Evolutionary conservation across 1,284 basidiomycete species (phyloP).

Genomic region (Tremellales sp.): DNA sequence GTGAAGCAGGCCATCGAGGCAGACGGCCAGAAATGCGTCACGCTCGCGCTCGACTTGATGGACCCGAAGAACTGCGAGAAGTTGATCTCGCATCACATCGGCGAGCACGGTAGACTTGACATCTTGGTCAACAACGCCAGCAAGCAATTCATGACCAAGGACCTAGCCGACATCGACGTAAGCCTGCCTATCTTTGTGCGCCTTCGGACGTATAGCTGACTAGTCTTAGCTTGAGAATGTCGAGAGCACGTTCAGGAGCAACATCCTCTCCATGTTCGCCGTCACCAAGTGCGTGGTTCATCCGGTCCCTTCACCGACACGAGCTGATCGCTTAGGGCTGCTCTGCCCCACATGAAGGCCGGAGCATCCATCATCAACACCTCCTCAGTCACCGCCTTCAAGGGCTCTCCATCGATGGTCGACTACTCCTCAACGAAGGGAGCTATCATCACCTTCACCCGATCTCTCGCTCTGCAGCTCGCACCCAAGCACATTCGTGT

Average conservation of each 20-base stretch:
- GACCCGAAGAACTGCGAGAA: constrained; percentile 51
- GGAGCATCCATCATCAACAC: constrained; percentile 63
- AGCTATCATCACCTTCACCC: constrained; percentile 57
- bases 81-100: constrained; percentile 55
- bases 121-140: constrained; percentile 64
- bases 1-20: constrained; percentile 54
- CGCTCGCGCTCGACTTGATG: constrained; percentile 50
- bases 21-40: constrained; percentile 46
- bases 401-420: constrained; percentile 51
- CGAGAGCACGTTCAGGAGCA: constrained; percentile 56
- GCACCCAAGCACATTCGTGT: constrained; percentile 54
- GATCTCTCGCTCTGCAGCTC: constrained; percentile 57
- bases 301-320: constrained; percentile 18
- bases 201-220: not conserved
- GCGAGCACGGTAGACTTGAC: constrained; percentile 54
- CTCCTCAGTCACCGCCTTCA: constrained; percentile 60
- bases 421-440: constrained; percentile 62
- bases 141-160: constrained; percentile 55
- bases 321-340: constrained; percentile 33
- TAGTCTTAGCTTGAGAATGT: constrained; percentile 46
- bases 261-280: constrained; percentile 60
- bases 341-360: constrained; percentile 59
- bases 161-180: constrained; percentile 55
- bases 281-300: constrained; percentile 50
- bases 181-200: constrained; percentile 7